Conservation (phyloP, 257 asterid genomes). For the Jacaranda copaia region DNA sequence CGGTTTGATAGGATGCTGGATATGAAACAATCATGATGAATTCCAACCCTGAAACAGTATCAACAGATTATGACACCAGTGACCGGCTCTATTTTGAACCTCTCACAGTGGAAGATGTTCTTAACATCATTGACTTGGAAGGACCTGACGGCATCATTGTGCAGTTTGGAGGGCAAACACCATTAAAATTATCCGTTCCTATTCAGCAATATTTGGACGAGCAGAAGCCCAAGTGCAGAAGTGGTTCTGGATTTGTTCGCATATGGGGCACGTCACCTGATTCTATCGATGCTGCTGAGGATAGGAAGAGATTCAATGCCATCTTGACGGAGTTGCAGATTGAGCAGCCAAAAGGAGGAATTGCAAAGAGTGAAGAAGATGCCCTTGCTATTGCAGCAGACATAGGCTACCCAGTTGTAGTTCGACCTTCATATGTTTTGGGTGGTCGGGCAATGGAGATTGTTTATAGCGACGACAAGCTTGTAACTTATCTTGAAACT, state of each 20-base stretch:
- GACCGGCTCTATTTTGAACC: constrained; percentile 98
- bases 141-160: constrained; percentile 97
- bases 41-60: constrained; percentile 97
- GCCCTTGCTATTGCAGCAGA: constrained; percentile 93
- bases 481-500: constrained; percentile 75
- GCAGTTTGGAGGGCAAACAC: constrained; percentile 99
- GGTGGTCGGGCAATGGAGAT: constrained; percentile 99
- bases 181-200: constrained; percentile 84
- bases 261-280: constrained; percentile 99
- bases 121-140: constrained; percentile 90
- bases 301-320: constrained; percentile 85
- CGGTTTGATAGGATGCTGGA: constrained; percentile 76
- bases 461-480: constrained; percentile 91
- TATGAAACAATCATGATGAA: constrained; percentile 98
- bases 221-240: constrained; percentile 60
- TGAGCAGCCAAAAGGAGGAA: constrained; percentile 98
- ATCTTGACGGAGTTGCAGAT: constrained; percentile 81
- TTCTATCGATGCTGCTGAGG: constrained; percentile 98
- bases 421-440: constrained; percentile 93
- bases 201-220: constrained; percentile 78
- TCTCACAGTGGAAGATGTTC: constrained; percentile 92
- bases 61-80: constrained; percentile 97
- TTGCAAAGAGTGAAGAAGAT: constrained; percentile 87
- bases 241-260: constrained; percentile 75
- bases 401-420: constrained; percentile 95